A percentile compares a stretch with the other conserved stretches of the same genome.
phyloP scores from a whole-genome alignment of 495 filamentous ascomycete species.

The Hyaloscypha finlandica region DNA sequence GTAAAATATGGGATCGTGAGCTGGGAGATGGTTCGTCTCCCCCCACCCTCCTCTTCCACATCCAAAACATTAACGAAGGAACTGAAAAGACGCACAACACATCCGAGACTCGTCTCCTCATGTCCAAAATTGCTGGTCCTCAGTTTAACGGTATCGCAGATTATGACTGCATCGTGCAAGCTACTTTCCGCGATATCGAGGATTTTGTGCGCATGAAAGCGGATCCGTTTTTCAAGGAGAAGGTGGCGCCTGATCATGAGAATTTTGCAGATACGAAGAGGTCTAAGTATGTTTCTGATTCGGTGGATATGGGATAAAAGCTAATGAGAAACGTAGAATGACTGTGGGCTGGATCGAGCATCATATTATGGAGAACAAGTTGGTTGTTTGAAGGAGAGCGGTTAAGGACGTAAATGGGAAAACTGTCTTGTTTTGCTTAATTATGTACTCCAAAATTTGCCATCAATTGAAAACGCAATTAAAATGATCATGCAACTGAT shows the following conservation, averaged over 20 bases:
- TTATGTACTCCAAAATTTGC: too few species aligned
- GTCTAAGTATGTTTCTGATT: background rate
- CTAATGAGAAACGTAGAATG: too few species aligned
- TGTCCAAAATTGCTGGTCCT: slow-evolving; percentile 41
- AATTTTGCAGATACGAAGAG: slow-evolving; percentile 48
- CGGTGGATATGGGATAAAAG: too few species aligned
- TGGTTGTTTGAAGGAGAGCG: too few species aligned
- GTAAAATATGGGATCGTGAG: slow-evolving; percentile 46
- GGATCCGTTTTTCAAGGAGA: slow-evolving; percentile 42
- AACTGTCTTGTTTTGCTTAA: too few species aligned
- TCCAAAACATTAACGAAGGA: too few species aligned
- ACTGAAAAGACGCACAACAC: slow-evolving; percentile 43
- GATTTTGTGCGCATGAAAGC: slow-evolving; percentile 41
- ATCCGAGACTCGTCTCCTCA: slow-evolving; percentile 36
- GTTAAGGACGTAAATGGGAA: too few species aligned
- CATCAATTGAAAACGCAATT: too few species aligned
- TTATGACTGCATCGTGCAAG: slow-evolving; percentile 48
- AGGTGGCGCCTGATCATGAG: slow-evolving; percentile 44
- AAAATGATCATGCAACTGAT: too few species aligned
- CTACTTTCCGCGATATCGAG: slow-evolving; percentile 41
- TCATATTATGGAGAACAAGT: too few species aligned
- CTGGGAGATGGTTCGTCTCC: slow-evolving; percentile 37
- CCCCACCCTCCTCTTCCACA: too few species aligned
- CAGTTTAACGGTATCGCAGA: slow-evolving; percentile 43
- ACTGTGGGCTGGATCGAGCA: too few species aligned